Evolutionary conservation across 1,284 basidiomycete species (phyloP).

Genomic region (Meripilus lineatus): DNA sequence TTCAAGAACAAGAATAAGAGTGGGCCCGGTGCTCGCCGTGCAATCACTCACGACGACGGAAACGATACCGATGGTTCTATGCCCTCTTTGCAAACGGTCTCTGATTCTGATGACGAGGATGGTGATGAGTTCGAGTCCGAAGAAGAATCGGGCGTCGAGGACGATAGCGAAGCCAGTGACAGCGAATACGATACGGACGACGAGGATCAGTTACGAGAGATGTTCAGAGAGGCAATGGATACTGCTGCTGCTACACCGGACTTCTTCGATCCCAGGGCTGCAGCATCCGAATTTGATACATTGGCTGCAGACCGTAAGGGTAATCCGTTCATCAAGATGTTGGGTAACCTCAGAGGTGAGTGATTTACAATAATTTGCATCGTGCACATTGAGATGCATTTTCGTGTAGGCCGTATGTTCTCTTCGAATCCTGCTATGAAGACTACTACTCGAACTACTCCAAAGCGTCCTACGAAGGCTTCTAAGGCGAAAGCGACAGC

Average conservation of each 20-base stretch:
- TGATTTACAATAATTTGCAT: not conserved
- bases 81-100: slow-evolving; percentile 59
- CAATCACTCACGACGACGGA: slow-evolving; percentile 39
- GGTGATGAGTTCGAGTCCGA: slow-evolving; percentile 32
- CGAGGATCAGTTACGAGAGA: slow-evolving; percentile 57
- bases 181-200: slow-evolving; percentile 62
- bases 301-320: slow-evolving; percentile 49
- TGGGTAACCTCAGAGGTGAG: slow-evolving; percentile 66
- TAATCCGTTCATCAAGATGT: slow-evolving; percentile 70
- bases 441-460: slow-evolving; percentile 29
- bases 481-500: not conserved
- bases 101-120: slow-evolving; percentile 38
- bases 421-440: slow-evolving; percentile 54
- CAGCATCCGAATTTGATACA: slow-evolving; percentile 37
- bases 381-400: too few species aligned
- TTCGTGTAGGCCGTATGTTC: slow-evolving; percentile 60
- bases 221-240: slow-evolving; percentile 69
- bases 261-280: slow-evolving; percentile 42
- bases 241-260: slow-evolving; percentile 51
- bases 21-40: slow-evolving; percentile 31
- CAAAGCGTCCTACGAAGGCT: slow-evolving; percentile 9
- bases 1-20: slow-evolving; percentile 10
- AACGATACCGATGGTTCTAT: slow-evolving; percentile 47
- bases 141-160: slow-evolving; percentile 36
- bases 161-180: slow-evolving; percentile 30